These are phyloP conservation scores for Hansenula lynferdii DNA, from an alignment of 1,139 yeast species.

Conservation along the genomic window DNA sequence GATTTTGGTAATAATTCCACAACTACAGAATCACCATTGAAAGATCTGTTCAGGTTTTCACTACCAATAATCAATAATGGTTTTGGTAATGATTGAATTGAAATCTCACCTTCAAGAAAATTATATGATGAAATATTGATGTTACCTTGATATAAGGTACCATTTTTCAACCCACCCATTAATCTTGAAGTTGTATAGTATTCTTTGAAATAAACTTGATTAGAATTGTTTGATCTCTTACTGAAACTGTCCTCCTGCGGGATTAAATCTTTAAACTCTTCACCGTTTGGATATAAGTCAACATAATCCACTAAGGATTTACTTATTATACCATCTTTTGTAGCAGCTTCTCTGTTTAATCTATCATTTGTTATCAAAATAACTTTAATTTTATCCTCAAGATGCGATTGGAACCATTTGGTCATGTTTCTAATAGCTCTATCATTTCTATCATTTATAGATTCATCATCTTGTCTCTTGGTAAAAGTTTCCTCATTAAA, in stretches of 20 bases:
- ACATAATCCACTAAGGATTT: slow-evolving; percentile 62
- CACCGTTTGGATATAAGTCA: slow-evolving; percentile 67
- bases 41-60: slow-evolving; percentile 81
- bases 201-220: slow-evolving; percentile 66
- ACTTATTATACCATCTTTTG: slow-evolving; percentile 48
- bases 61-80: slow-evolving; percentile 83
- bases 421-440: slow-evolving; percentile 79
- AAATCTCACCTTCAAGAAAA: slow-evolving; percentile 81
- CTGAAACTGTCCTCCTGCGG: slow-evolving; percentile 47
- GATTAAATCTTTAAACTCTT: slow-evolving; percentile 72
- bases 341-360: slow-evolving; percentile 58
- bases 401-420: slow-evolving; percentile 67
- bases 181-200: slow-evolving; percentile 78
- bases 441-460: slow-evolving; percentile 88
- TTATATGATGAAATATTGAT: slow-evolving; percentile 82
- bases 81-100: slow-evolving; percentile 67
- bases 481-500: slow-evolving; percentile 71
- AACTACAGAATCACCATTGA: slow-evolving; percentile 88
- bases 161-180: slow-evolving; percentile 87
- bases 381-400: slow-evolving; percentile 44
- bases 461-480: slow-evolving; percentile 56
- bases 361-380: slow-evolving; percentile 77
- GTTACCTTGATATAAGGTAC: slow-evolving; percentile 82
- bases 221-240: slow-evolving; percentile 39
- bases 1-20: slow-evolving; percentile 83